Evolutionary conservation across 2,329 filamentous ascomycete genomes (phyloP).

Genomic region (Ascochyta fabae): DNA sequence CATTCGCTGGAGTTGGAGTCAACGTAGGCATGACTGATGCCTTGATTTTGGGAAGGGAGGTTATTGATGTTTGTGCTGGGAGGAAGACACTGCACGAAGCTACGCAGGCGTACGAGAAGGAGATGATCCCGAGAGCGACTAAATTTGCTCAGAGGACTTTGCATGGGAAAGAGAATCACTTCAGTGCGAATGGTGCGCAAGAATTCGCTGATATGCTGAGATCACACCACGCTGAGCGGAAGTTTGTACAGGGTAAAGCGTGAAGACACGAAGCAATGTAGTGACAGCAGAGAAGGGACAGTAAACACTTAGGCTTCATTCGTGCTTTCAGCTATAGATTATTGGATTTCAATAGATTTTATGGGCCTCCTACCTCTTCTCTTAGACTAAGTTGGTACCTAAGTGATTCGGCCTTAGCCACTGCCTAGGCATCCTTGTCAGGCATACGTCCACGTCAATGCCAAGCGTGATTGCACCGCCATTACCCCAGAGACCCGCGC

Average conservation of each 20-base stretch:
- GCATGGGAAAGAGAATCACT: conserved; percentile 31
- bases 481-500: conserved; percentile 9
- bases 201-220: conserved; percentile 33
- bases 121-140: conserved; percentile 34
- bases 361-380: background rate
- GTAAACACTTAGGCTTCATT: background rate
- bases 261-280: background rate
- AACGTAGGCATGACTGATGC: conserved; percentile 65
- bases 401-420: background rate
- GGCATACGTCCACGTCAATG: conserved; percentile 10
- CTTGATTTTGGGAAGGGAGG: conserved; percentile 52
- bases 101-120: conserved; percentile 31
- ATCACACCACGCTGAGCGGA: conserved; percentile 2
- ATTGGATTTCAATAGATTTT: background rate
- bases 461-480: conserved; percentile 11
- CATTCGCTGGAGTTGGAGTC: conserved; percentile 65
- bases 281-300: background rate
- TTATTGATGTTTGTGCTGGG: conserved; percentile 24
- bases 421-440: conserved; percentile 12
- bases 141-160: conserved; percentile 28
- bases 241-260: background rate
- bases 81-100: conserved; percentile 31
- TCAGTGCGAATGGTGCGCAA: conserved; percentile 24
- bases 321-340: background rate
- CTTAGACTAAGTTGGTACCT: background rate